These are phyloP conservation scores for Leishmania aethiopica DNA, from an alignment of 208 protist genomes.

Conservation along the genomic window DNA sequence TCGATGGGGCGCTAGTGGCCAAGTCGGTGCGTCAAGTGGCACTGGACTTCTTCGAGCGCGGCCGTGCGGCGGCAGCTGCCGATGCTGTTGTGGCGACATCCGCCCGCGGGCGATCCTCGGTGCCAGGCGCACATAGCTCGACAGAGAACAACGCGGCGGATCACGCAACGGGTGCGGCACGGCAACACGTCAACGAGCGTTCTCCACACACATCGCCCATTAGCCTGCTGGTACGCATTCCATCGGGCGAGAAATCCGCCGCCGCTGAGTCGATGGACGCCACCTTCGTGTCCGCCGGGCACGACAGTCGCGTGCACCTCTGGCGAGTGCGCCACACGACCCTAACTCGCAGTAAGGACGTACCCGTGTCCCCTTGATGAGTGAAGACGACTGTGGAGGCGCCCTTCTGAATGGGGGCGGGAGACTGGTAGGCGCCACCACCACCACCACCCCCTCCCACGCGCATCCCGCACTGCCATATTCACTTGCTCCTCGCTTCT, in stretches of 20 bases:
- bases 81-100: neutral
- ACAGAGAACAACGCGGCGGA: neutral
- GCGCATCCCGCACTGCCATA: neutral
- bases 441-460: neutral
- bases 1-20: neutral
- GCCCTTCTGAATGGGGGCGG: neutral
- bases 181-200: neutral
- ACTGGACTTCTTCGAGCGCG: constrained; percentile 9
- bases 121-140: neutral
- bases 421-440: neutral
- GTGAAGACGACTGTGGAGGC: neutral
- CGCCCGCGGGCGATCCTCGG: neutral
- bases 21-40: constrained; percentile 8
- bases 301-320: constrained; percentile 25
- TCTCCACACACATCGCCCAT: neutral
- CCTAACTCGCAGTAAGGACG: neutral
- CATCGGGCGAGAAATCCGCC: neutral
- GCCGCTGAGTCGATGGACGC: neutral
- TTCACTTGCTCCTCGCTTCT: neutral
- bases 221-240: constrained; percentile 12
- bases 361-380: neutral
- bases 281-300: constrained; percentile 3
- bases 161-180: neutral
- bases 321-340: constrained; percentile 7
- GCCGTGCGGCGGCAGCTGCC: neutral